Conservation (phyloP, 2,329 filamentous ascomycete species). For the Pseudogymnoascus sp. region DNA sequence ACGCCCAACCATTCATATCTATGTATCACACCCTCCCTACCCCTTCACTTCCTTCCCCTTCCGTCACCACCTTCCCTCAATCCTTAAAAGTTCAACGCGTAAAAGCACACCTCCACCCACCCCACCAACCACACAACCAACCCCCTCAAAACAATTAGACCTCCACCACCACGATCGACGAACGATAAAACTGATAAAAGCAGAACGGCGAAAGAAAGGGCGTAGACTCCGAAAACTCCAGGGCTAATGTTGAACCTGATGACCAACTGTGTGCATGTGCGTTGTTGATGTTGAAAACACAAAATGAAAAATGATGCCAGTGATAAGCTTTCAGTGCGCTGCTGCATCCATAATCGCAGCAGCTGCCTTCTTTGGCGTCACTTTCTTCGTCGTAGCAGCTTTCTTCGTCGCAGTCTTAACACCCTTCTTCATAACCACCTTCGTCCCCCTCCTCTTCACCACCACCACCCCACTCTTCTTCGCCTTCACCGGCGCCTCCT, state of each 20-base stretch:
- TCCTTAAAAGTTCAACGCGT: too few relatives aligned
- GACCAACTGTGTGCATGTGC: not conserved
- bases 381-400: not conserved
- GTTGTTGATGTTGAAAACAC: not conserved
- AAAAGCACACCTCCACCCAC: too few relatives aligned
- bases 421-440: slow-evolving; percentile 2
- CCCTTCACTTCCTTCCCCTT: too few relatives aligned
- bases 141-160: too few relatives aligned
- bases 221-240: not conserved
- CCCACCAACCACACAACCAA: not conserved
- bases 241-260: slow-evolving; percentile 6
- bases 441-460: not conserved
- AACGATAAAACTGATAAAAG: not conserved
- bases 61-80: too few relatives aligned
- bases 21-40: too few relatives aligned
- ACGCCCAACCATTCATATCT: too few relatives aligned
- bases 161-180: not conserved
- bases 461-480: not conserved
- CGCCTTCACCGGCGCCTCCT: not conserved
- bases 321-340: not conserved
- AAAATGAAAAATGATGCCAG: not conserved
- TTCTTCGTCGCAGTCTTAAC: not conserved
- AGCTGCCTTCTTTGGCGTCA: not conserved
- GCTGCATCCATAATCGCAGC: not conserved
- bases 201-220: not conserved